A percentile compares a stretch with the other conserved stretches of the same genome.
These are phyloP conservation scores for Jaltomata sinuosa DNA, from an alignment of 257 asterid genomes.

Conservation along the genomic window DNA sequence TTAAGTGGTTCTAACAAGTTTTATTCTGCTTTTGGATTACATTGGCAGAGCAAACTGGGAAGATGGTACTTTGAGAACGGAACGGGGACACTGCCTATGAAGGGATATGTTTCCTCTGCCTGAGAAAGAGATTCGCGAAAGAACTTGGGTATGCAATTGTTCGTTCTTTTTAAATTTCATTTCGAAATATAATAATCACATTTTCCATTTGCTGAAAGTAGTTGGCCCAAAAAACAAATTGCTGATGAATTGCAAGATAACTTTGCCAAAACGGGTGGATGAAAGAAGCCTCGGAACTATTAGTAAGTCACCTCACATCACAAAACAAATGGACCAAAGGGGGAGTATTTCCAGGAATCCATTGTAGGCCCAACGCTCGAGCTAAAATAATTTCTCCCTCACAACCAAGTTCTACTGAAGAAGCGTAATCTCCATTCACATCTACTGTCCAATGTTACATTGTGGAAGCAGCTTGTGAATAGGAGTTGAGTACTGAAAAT, in stretches of 20 bases:
- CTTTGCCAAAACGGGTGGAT: too few species aligned
- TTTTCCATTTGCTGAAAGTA: background rate
- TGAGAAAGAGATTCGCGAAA: too few species aligned
- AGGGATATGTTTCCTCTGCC: too few species aligned
- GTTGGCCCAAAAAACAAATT: background rate
- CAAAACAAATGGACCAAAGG: background rate
- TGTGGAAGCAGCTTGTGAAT: background rate
- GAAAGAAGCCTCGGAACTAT: slow-evolving; percentile 25
- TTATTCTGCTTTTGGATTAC: background rate
- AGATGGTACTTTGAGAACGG: too few species aligned
- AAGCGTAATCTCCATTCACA: background rate
- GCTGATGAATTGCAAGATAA: slow-evolving; percentile 13
- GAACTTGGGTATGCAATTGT: too few species aligned
- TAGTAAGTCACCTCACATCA: slow-evolving; percentile 8
- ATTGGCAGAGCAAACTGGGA: too few species aligned
- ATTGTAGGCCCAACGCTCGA: background rate
- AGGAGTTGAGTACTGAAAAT: background rate
- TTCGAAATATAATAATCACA: background rate
- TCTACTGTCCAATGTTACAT: background rate
- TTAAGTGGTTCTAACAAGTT: too few species aligned
- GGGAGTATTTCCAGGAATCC: background rate
- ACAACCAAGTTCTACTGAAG: background rate
- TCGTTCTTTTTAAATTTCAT: too few species aligned
- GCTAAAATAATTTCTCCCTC: background rate
- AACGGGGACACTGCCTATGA: too few species aligned